These are phyloP conservation scores for Alloteropsis semialata DNA, from an alignment of 176 grass and related monocot genomes.

Conservation along the genomic window DNA sequence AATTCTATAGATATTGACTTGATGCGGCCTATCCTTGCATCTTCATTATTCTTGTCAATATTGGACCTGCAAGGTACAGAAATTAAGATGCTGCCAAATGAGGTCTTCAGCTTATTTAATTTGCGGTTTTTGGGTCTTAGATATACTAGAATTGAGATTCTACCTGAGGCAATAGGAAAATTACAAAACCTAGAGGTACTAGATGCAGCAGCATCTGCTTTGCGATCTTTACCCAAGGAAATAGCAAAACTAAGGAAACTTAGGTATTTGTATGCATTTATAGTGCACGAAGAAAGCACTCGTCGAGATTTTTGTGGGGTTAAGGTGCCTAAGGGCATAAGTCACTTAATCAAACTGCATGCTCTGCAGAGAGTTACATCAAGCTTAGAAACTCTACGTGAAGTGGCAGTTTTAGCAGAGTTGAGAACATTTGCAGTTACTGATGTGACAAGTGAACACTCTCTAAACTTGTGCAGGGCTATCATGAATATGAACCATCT, in stretches of 20 bases:
- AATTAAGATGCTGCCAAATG: neutral
- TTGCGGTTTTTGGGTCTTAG: conserved; percentile 29
- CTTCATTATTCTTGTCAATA: neutral
- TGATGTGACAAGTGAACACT: neutral
- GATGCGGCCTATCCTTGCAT: neutral
- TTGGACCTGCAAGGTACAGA: conserved; percentile 7
- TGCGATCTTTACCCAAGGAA: conserved; percentile 4
- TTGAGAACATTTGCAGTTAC: conserved; percentile 15
- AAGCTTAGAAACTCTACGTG: neutral
- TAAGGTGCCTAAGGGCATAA: neutral
- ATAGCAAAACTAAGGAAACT: conserved; percentile 12
- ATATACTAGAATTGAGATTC: neutral
- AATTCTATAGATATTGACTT: neutral
- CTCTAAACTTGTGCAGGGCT: neutral
- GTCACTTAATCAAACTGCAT: conserved; percentile 18
- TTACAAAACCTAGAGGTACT: conserved; percentile 24
- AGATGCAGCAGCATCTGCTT: neutral
- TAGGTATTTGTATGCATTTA: neutral
- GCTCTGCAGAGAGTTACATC: conserved; percentile 2
- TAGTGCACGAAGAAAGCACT: too few relatives aligned
- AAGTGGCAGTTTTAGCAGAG: neutral
- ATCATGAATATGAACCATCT: conserved; percentile 21
- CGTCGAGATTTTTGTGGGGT: too few relatives aligned
- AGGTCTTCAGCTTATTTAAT: conserved; percentile 27
- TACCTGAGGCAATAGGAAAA: conserved; percentile 9